Evolutionary conservation across 164 flowering plant genomes (phyloP).

Genomic region (Umbellularia californica): DNA sequence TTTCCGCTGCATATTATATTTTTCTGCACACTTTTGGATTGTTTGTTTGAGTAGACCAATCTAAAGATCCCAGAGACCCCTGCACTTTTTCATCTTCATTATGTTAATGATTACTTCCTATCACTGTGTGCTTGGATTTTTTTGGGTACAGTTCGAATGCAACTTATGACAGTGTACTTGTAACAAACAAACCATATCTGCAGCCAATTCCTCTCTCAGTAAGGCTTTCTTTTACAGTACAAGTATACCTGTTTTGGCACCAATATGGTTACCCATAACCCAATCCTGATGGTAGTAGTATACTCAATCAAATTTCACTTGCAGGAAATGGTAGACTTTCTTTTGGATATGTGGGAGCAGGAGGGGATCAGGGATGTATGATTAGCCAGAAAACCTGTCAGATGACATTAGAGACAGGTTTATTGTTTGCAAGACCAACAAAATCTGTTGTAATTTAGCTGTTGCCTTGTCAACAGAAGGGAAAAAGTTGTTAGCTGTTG

Average conservation of each 20-base stretch:
- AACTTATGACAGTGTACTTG: slow-evolving; percentile 68
- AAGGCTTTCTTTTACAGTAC: slow-evolving; percentile 18
- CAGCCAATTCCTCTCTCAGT: slow-evolving; percentile 73
- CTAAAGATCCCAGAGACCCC: no score
- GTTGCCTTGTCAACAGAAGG: neutral
- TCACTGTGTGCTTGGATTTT: neutral
- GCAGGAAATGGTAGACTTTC: slow-evolving; percentile 70
- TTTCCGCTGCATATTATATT: no score
- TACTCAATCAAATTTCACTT: neutral
- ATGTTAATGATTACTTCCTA: neutral
- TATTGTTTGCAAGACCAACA: neutral
- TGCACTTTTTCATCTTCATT: no score
- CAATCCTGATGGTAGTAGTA: neutral
- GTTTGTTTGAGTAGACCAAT: no score
- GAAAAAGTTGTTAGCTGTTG: neutral
- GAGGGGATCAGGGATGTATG: slow-evolving; percentile 64
- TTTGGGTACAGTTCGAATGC: slow-evolving; percentile 64
- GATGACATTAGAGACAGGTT: neutral
- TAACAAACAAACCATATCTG: slow-evolving; percentile 54
- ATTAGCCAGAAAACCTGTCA: slow-evolving; percentile 24
- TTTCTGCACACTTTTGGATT: no score
- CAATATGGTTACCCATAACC: neutral
- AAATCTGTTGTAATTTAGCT: neutral
- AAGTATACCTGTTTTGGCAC: neutral
- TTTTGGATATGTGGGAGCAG: neutral